phyloP scores from a whole-genome alignment of 1,284 basidiomycete species.

The Trametes pubescens region DNA sequence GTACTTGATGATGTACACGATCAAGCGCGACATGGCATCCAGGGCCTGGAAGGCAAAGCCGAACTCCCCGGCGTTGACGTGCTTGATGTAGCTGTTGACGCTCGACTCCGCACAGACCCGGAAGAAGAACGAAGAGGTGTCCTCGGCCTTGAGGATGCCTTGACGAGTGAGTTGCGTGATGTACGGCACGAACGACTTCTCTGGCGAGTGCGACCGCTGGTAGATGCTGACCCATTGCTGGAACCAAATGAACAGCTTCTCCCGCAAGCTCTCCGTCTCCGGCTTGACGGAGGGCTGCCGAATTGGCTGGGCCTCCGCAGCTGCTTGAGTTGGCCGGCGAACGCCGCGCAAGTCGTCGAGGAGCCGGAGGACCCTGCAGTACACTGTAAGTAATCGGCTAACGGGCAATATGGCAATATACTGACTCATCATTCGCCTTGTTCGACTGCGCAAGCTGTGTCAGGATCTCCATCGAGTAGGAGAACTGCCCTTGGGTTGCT shows the following conservation, averaged over 20 bases:
- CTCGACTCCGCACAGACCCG: slow-evolving; percentile 96
- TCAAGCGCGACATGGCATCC: slow-evolving; percentile 94
- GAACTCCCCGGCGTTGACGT: slow-evolving; percentile 80
- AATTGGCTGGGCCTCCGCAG: slow-evolving; percentile 46
- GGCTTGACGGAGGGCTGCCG: slow-evolving; percentile 65
- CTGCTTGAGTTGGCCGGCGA: slow-evolving; percentile 51
- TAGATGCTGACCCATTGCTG: slow-evolving; percentile 97
- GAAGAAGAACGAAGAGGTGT: slow-evolving; percentile 98
- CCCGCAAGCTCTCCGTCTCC: slow-evolving; percentile 74
- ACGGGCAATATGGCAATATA: slow-evolving; percentile 30
- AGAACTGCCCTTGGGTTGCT: slow-evolving; percentile 83
- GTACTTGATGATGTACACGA: slow-evolving; percentile 99
- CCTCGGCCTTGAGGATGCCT: slow-evolving; percentile 96
- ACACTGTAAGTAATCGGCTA: slow-evolving; percentile 22
- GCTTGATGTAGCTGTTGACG: slow-evolving; percentile 92
- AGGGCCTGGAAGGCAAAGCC: slow-evolving; percentile 89
- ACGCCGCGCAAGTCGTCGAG: slow-evolving; percentile 79
- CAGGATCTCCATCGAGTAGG: slow-evolving; percentile 85
- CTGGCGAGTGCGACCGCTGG: slow-evolving; percentile 88
- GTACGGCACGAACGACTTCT: slow-evolving; percentile 97
- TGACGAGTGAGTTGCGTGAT: slow-evolving; percentile 97
- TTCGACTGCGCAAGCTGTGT: slow-evolving; percentile 75
- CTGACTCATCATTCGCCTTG: slow-evolving; percentile 85
- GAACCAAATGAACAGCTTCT: slow-evolving; percentile 79
- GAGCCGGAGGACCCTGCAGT: slow-evolving; percentile 59